A percentile compares a stretch with the other conserved stretches of the same genome.
Conservation (phyloP, 2,329 filamentous ascomycete species). For the Gremmenia infestans region DNA sequence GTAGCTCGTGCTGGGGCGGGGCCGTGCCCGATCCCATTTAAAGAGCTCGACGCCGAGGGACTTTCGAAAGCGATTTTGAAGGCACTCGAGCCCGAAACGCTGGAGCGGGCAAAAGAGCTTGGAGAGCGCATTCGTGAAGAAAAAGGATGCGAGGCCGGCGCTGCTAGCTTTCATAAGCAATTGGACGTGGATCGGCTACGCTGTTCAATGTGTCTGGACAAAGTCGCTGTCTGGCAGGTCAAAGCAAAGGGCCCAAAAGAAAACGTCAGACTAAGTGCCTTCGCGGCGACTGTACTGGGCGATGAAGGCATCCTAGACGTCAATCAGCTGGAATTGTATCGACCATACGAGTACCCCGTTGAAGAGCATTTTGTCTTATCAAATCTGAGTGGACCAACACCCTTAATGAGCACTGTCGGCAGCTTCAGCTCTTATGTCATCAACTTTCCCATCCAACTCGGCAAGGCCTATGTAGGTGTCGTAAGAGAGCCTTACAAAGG, state of each 20-base stretch:
- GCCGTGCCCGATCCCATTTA: constrained; percentile 61
- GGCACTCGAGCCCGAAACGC: constrained; percentile 56
- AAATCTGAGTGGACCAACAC: constrained; percentile 14
- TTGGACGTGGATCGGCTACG: constrained; percentile 58
- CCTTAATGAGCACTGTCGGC: constrained; percentile 14
- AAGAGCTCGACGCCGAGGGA: constrained; percentile 62
- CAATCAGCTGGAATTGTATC: constrained; percentile 12
- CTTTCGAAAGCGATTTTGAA: constrained; percentile 57
- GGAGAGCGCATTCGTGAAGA: constrained; percentile 62
- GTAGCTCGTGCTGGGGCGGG: constrained; percentile 65
- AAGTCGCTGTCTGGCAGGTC: constrained; percentile 67
- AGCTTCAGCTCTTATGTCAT: constrained; percentile 15
- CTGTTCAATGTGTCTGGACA: constrained; percentile 61
- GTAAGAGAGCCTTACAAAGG: constrained; percentile 15
- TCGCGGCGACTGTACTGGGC: constrained; percentile 55
- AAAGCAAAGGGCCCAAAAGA: constrained; percentile 44
- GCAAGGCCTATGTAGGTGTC: constrained; percentile 12
- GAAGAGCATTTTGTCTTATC: constrained; percentile 12
- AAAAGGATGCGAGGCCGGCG: constrained; percentile 44
- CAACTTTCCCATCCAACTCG: constrained; percentile 13
- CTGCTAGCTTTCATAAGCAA: constrained; percentile 60
- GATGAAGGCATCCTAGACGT: neutral
- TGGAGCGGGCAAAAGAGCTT: constrained; percentile 40
- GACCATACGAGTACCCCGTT: constrained; percentile 13
- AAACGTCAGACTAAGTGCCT: constrained; percentile 55